Evolutionary conservation across 2,329 filamentous ascomycete genomes (phyloP), one percentile per base, ranked within the genome.

Genomic region (Xylaria multiplex): DNA sequence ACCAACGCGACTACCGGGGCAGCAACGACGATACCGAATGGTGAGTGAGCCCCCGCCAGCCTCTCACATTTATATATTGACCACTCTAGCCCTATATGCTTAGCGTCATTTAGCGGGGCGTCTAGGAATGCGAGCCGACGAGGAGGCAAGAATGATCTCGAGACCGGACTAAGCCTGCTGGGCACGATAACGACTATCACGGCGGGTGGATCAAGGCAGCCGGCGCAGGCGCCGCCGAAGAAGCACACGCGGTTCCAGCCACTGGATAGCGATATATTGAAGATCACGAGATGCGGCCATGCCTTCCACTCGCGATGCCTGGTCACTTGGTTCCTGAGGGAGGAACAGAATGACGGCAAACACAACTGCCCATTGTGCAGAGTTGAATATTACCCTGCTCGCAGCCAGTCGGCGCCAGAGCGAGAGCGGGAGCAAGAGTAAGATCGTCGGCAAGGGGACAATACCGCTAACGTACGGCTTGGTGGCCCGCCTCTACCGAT

Each of bases 351-450:
- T 2, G 5, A 27, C 27, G 7, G 9, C 5, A 13, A 14, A 13
- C 76, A 77, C 59, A 73, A 77, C 35, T 82, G 81, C 42, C 80
- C 80, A 0, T 70, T 82, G 1, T 82, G 81, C 62, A 70, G 81
- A 22, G 71, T 69, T 11, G 68, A 64, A 7, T 82, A 80, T 64
- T 81, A 75, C 57, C 68, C 72, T 49, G 53, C 45, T 1, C 1
- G 2, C 8, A 16, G 2, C 14, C 14, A 16, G 16, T 13, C 11
- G 2, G 14, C 13, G 32, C n/a, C 32, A n/a, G 6, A 8, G 35
- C n/a, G 32, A 32, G 24, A 45, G 35, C 35, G 9, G 9, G 32
- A 35, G 1, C 27, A 35, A n/a, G 8, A 7, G 32, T 13, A 40
- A 32, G 32, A 45, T 27, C 27, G 27, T 1, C 3, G 27, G 2